Evolutionary conservation across 1,284 basidiomycete species (phyloP), one percentile per base, ranked within the genome.

Genomic region (Melampsora americana): DNA sequence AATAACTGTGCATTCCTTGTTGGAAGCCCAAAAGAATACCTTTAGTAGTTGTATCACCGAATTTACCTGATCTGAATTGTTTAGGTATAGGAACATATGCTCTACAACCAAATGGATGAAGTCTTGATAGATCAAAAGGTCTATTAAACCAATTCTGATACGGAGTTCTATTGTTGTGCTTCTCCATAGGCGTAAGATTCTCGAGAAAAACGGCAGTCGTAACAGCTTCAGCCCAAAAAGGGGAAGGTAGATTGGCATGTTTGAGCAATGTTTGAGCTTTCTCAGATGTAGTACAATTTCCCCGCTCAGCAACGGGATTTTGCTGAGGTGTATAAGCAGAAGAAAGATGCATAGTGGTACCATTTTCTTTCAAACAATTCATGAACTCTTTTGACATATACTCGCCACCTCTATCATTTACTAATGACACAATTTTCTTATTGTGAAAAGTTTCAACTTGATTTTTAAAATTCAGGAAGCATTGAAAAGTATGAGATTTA

Each of bases 61-160:
- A 69, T 39, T 69, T 69, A 11, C 67, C 67, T 18, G 53, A 32
- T 4, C 28, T 28, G 18, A 32, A 2, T 9, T 26, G n/a, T n/a
- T n/a, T n/a, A n/a, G n/a, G n/a, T n/a, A n/a, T n/a, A n/a, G n/a
- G n/a, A n/a, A n/a, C n/a, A n/a, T n/a, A n/a, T n/a, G n/a, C n/a
- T n/a, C n/a, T n/a, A n/a, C n/a, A n/a, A n/a, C n/a, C n/a, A n/a
- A 69, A 69, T 3, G 67, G 44, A 32, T 56, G 53, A 28, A 69
- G 67, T 6, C 30, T 46, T 28, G 18, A 30, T 30, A 69, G 11
- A 23, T 60, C 18, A 44, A 62, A 70, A 6, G 6, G 23, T 48
- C 46, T 48, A 11, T 48, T 20, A 48, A 48, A 48, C 46, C 20
- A 11, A 11, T 11, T 11, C 20, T 44, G 18, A 44, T 39, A 20